Base-by-base conservation (phyloP, 768 basidiomycete species). In the Megacollybia marginata region DNA sequence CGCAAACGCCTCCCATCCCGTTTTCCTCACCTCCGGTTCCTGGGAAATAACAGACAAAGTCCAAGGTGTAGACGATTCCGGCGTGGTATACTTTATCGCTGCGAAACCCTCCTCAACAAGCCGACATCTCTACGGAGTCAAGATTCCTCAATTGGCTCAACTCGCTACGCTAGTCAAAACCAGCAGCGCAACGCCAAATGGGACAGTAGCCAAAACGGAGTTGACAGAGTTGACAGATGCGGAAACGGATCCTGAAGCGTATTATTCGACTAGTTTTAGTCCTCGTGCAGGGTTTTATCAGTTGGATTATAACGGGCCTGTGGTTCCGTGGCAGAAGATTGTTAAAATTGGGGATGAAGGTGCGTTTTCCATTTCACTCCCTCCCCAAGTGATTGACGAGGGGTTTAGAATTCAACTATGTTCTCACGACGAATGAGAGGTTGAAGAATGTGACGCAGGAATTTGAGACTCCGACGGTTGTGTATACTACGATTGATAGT, bases 21-120 rank as follows among this genome's bases (percentile, higher is more conserved):
- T 68, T 33, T 99, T 91, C 71, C 71, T 99, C 35, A 98, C 95
- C 1, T 73, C 74, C 2, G 95, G 95, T 1, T 62, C 80, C 15
- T 96, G 93, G 93, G 95, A 99, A 65, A 91, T 98, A 5, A 83
- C 83, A 2, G 76, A 74, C 10, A 76, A 76, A 8, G 83, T 96
- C 54, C 69, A 76, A 50, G 87, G 78, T 5, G 79, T 97, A 28
- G 88, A 97, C 61, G 55, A 70, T 9, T 67, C 74, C 45, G 79
- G 82, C 23, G 59, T 86, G 33, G 84, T 92, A 89, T 96, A 28
- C 23, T 28, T 28, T 28, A 28, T 28, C 23, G 23, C 23, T 6
- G 23, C 23, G 6, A 28, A 28, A 28, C 23, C 23, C 23, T 28
- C 23, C 6, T 28, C 23, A 3, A 28, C 23, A 28, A 28, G 23